A percentile compares a stretch with the other conserved stretches of the same genome.
Conservation (phyloP, 139 green algal species). For the Nannochloris sp. region DNA sequence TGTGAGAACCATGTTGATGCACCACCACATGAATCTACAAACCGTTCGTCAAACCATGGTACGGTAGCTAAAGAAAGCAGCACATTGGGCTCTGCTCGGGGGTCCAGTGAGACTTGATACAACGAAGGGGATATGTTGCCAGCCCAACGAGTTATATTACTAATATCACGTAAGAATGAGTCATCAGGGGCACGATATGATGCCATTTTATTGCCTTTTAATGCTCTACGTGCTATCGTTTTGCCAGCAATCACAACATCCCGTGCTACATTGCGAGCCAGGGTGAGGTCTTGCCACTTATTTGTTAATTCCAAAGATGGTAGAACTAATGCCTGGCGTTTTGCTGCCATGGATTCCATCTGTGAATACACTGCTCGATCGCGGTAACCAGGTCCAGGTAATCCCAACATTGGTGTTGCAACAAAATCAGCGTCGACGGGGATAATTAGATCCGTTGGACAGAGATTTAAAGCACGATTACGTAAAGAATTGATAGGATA, state of each 20-base stretch:
- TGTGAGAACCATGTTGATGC: not conserved
- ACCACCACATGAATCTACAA: conserved; percentile 1
- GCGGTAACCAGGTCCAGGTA: not conserved
- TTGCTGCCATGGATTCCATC: not conserved
- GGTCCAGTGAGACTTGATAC: not conserved
- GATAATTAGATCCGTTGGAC: not conserved
- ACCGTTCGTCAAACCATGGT: conserved; percentile 8
- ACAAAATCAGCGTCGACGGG: conserved; percentile 8
- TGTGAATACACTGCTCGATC: not conserved
- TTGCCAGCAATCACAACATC: not conserved
- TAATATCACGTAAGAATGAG: not conserved
- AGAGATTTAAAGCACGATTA: not conserved
- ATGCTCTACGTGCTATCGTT: not conserved
- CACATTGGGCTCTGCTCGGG: not conserved
- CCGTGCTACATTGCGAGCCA: not conserved
- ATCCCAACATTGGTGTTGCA: not conserved
- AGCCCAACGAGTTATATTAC: not conserved
- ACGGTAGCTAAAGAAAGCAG: not conserved
- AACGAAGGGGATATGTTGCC: not conserved
- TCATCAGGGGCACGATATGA: not conserved
- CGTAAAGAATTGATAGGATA: conserved; percentile 7
- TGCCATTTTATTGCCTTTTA: not conserved
- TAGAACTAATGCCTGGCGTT: not conserved
- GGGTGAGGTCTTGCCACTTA: not conserved
- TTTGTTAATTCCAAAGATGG: not conserved